Conservation (phyloP, 2,329 filamentous ascomycete species). For the Ustilaginoidea virens region DNA sequence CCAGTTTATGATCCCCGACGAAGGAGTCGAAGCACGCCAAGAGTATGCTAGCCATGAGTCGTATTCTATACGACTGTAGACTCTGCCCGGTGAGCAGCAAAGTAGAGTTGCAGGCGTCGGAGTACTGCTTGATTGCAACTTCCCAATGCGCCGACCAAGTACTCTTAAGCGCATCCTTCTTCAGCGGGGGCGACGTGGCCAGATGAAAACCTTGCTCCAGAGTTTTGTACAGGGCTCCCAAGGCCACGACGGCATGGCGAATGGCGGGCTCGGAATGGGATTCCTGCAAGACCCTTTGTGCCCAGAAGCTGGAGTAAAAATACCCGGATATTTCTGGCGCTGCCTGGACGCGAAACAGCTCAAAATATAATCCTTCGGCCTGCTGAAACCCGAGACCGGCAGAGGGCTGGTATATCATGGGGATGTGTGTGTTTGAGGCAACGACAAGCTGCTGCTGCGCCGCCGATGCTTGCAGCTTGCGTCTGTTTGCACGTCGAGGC, state of each 20-base stretch:
- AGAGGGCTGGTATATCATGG: constrained; percentile 27
- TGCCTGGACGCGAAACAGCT: constrained; percentile 45
- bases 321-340: constrained; percentile 49
- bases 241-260: constrained; percentile 48
- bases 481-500: constrained; percentile 15
- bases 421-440: constrained; percentile 6
- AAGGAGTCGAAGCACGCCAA: constrained; percentile 56
- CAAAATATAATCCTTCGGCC: constrained; percentile 43
- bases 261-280: constrained; percentile 47
- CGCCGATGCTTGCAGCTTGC: constrained; percentile 3
- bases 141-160: constrained; percentile 36
- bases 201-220: constrained; percentile 40
- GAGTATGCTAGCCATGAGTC: constrained; percentile 49
- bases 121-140: constrained; percentile 44
- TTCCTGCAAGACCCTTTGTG: constrained; percentile 43
- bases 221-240: constrained; percentile 53
- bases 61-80: constrained; percentile 31
- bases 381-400: constrained; percentile 29
- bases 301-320: constrained; percentile 53
- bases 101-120: constrained; percentile 36
- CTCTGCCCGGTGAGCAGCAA: constrained; percentile 27
- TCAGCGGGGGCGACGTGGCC: constrained; percentile 12
- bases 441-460: background rate
- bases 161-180: constrained; percentile 13
- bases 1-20: constrained; percentile 45